A percentile compares a stretch with the other conserved stretches of the same genome.
Evolutionary conservation across 2,329 filamentous ascomycete species (phyloP).

Genomic region (Claviceps paspali): DNA sequence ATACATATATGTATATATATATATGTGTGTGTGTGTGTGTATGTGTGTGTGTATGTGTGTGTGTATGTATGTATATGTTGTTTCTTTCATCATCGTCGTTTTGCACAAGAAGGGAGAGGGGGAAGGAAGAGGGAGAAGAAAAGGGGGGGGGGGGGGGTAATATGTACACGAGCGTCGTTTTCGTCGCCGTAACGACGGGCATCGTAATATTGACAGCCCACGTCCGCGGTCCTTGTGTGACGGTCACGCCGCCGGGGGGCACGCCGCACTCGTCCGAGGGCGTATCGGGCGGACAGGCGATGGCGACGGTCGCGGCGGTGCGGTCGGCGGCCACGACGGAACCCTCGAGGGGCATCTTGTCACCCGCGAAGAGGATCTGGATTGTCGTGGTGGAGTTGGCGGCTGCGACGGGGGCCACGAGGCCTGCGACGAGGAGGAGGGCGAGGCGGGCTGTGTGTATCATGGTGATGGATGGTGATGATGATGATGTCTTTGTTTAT

Average conservation of each 20-base stretch:
- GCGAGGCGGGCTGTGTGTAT: not conserved
- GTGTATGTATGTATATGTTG: too few relatives aligned
- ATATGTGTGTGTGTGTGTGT: too few relatives aligned
- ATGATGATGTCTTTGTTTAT: too few relatives aligned
- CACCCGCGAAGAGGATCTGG: slow-evolving; percentile 12
- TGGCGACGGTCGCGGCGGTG: slow-evolving; percentile 15
- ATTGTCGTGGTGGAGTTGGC: slow-evolving; percentile 10
- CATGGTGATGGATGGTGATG: too few relatives aligned
- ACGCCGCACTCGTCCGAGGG: slow-evolving; percentile 12
- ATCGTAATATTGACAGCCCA: slow-evolving; percentile 7
- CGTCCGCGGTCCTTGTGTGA: slow-evolving; percentile 16
- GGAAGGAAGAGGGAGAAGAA: not conserved
- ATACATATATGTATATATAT: too few relatives aligned
- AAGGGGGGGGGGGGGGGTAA: too few relatives aligned
- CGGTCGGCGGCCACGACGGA: slow-evolving; percentile 16
- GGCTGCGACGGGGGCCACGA: too few relatives aligned
- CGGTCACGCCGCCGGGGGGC: slow-evolving; percentile 5
- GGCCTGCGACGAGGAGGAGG: slow-evolving; percentile 14
- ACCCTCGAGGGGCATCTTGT: slow-evolving; percentile 11
- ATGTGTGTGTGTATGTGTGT: too few relatives aligned
- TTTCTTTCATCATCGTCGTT: too few relatives aligned
- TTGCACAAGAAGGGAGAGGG: not conserved
- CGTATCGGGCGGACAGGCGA: slow-evolving; percentile 12
- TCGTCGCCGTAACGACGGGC: slow-evolving; percentile 1
- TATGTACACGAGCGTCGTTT: not conserved